Conservation (phyloP, 768 basidiomycete genomes). For the Amanita exitialis region DNA sequence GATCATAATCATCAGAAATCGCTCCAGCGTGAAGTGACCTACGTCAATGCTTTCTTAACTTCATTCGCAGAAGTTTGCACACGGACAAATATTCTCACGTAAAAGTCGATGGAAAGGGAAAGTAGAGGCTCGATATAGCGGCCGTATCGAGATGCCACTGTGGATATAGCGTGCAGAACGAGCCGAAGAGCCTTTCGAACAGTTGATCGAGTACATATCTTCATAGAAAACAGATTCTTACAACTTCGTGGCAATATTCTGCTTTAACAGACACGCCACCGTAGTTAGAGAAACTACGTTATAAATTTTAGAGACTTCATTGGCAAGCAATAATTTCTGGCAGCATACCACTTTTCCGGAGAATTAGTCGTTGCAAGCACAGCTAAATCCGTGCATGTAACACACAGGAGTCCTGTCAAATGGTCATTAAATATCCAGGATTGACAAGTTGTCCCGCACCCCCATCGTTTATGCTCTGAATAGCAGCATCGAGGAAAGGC, state of each 20-base stretch:
- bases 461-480: constrained; percentile 82
- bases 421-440: background rate
- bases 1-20: constrained; percentile 5
- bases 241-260: constrained; percentile 95
- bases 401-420: constrained; percentile 72
- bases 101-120: constrained; percentile 94
- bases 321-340: background rate
- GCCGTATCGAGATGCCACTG: constrained; percentile 86
- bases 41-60: constrained; percentile 80
- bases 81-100: constrained; percentile 85
- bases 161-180: constrained; percentile 78
- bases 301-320: background rate
- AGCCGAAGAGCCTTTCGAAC: constrained; percentile 70
- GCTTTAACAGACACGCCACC: constrained; percentile 84
- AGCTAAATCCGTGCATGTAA: constrained; percentile 94
- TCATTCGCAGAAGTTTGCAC: constrained; percentile 64
- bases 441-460: constrained; percentile 33
- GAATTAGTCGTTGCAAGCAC: constrained; percentile 92
- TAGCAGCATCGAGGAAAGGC: constrained; percentile 92
- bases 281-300: constrained; percentile 81
- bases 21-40: constrained; percentile 15
- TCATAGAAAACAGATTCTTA: constrained; percentile 23
- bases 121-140: constrained; percentile 84
- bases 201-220: constrained; percentile 1
- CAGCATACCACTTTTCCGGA: constrained; percentile 85